Conservation (phyloP, 805 yeast species). For the Candida cerambycidarum region DNA sequence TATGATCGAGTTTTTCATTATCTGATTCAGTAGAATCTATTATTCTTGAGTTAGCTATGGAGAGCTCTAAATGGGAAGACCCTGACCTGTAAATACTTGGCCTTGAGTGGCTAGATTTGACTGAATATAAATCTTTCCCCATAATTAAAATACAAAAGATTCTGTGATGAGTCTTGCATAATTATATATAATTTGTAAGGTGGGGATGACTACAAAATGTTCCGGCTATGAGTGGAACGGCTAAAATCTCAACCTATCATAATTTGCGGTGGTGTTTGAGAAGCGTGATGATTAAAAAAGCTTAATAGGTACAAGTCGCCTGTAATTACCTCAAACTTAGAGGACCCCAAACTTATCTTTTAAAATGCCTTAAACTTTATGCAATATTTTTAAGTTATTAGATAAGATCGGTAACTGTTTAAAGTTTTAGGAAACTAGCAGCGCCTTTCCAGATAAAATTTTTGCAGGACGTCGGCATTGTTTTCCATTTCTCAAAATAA, state of each 20-base stretch:
- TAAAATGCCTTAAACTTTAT: background rate
- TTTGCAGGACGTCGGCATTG: too few species aligned
- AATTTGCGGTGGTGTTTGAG: too few species aligned
- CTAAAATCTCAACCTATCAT: too few species aligned
- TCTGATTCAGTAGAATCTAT: conserved; percentile 21
- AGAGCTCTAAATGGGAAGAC: conserved; percentile 24
- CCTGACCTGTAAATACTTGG: conserved; percentile 26
- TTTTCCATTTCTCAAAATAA: background rate
- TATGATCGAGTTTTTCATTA: background rate
- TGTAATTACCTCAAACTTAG: background rate
- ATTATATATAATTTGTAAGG: background rate
- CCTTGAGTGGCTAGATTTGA: conserved; percentile 20
- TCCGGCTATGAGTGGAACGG: background rate
- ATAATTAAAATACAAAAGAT: background rate
- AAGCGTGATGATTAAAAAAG: background rate
- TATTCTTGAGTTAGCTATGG: conserved; percentile 27
- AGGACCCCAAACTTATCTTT: too few species aligned
- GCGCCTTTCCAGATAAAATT: background rate
- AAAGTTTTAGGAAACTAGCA: background rate
- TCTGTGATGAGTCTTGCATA: too few species aligned
- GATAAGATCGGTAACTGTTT: too few species aligned
- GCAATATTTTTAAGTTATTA: too few species aligned
- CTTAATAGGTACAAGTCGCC: background rate
- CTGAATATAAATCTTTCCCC: conserved; percentile 11
- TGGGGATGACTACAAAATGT: background rate